Base-by-base conservation (phyloP, 78 protist genomes). In the Thecamonas trahens region DNA sequence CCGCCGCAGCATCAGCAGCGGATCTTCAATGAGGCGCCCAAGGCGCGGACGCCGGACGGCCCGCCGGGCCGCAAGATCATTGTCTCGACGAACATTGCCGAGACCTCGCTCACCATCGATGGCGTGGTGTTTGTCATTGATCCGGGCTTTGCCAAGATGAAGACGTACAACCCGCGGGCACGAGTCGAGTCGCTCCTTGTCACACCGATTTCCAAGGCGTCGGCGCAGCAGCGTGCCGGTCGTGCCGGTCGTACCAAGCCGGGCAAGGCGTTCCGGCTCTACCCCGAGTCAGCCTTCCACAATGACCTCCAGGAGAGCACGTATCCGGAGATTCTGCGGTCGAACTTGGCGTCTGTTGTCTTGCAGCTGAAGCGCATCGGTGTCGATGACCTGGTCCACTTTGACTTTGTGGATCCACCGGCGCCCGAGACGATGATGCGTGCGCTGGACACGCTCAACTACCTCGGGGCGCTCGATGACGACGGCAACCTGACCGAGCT, bases 111-210 rank as follows among this genome's bases (percentile, higher is more conserved):
- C 54, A 98, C 99, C 26, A 97, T 98, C 61, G 99, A 97, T 28
- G 99, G 99, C 32, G 84, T 98, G 35, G 99, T 97, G n/a, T 98
- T 78, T 42, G 99, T 98, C 40, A 83, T 98, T 34, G 99, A 98
- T 59, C 96, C 99, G 0, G 99, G 99, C 1, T 95, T 98, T 42
- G 45, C 90, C 20, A 97, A 97, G 82, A 98, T 95, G 65, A 96
- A 97, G 84, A 42, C 92, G 39, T 96, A 92, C 83, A 97, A 98
- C 80, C 99, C 99, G 20, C 66, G 98, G 24, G 72, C 90, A 18
- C 90, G 99, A n/a, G 98, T 94, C 38, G 99, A 96, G 75, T 92
- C 97, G 20, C 81, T 96, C 14, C 79, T 95, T 34, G 70, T 72
- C 31, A 70, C 97, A 0, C 96, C 99, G 9, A 97, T 98, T 61